These are phyloP conservation scores for Anastatica hierochuntica DNA, from an alignment of 345 rosid species.

Conservation along the genomic window DNA sequence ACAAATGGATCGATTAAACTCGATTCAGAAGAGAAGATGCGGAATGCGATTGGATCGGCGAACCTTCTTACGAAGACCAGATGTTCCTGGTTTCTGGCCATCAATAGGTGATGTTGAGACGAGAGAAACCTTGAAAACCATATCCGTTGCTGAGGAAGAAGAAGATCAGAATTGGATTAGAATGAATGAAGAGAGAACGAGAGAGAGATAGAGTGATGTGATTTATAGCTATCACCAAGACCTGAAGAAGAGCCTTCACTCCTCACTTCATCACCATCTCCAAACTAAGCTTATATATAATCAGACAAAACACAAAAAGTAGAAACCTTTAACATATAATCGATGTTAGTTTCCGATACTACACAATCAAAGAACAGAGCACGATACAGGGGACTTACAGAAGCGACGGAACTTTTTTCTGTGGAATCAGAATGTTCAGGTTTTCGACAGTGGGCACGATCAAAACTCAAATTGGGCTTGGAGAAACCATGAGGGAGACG, in stretches of 20 bases:
- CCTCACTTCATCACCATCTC: conserved; percentile 32
- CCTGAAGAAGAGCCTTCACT: conserved; percentile 34
- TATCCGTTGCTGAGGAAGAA: conserved; percentile 9
- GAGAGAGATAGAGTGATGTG: conserved; percentile 8
- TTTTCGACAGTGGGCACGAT: conserved; percentile 18
- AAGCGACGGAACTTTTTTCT: conserved; percentile 26
- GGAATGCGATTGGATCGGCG: background rate
- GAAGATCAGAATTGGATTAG: background rate
- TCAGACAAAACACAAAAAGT: background rate
- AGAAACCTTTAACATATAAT: conserved; percentile 1
- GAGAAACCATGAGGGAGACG: conserved; percentile 10
- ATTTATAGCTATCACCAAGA: conserved; percentile 45
- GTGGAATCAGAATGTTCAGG: conserved; percentile 29
- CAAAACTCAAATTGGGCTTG: conserved; percentile 16
- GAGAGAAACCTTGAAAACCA: conserved; percentile 60
- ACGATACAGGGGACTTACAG: conserved; percentile 36
- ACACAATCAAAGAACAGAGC: background rate
- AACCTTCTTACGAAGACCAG: conserved; percentile 99
- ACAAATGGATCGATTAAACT: background rate
- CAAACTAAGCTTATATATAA: conserved; percentile 21
- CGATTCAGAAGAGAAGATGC: background rate
- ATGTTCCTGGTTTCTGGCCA: conserved; percentile 98
- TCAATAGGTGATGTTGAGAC: conserved; percentile 62
- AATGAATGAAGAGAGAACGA: background rate
- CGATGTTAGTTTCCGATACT: background rate